Evolutionary conservation across 805 yeast genomes (phyloP).

Genomic region (Candida sonorensis): DNA sequence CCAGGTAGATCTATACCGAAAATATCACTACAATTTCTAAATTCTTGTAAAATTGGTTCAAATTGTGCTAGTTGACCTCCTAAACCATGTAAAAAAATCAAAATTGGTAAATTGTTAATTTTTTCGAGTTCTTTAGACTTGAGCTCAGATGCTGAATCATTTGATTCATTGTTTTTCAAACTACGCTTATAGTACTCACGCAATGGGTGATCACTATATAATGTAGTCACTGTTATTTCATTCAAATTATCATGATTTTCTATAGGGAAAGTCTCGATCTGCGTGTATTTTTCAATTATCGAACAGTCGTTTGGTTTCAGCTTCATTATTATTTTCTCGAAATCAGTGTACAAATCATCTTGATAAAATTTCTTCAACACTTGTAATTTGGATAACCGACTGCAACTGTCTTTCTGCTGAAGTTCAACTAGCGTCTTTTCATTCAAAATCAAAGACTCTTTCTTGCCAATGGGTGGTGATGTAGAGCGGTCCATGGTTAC

Average conservation of each 20-base stretch:
- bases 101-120: constrained; percentile 46
- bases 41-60: constrained; percentile 59
- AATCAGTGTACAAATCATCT: constrained; percentile 21
- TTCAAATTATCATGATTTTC: constrained; percentile 17
- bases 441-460: constrained; percentile 5
- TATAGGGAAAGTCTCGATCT: constrained; percentile 33
- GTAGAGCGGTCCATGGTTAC: too few relatives aligned
- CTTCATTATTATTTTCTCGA: constrained; percentile 35
- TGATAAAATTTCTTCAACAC: constrained; percentile 8
- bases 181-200: constrained; percentile 27
- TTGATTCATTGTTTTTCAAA: constrained; percentile 9
- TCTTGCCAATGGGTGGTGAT: not conserved
- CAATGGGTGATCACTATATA: constrained; percentile 48
- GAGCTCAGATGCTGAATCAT: constrained; percentile 8
- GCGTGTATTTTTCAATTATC: constrained; percentile 41
- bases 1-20: constrained; percentile 83
- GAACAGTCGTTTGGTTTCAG: constrained; percentile 51
- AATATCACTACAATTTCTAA: constrained; percentile 56
- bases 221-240: constrained; percentile 32
- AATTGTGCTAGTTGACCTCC: constrained; percentile 90
- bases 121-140: constrained; percentile 24
- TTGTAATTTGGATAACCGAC: constrained; percentile 1
- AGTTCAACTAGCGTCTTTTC: constrained; percentile 11
- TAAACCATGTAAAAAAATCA: constrained; percentile 75
- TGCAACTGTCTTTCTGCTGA: constrained; percentile 12